A percentile compares a stretch with the other conserved stretches of the same genome.
Evolutionary conservation across 1,284 basidiomycete species (phyloP).

Genomic region (Stereum hirsutum): DNA sequence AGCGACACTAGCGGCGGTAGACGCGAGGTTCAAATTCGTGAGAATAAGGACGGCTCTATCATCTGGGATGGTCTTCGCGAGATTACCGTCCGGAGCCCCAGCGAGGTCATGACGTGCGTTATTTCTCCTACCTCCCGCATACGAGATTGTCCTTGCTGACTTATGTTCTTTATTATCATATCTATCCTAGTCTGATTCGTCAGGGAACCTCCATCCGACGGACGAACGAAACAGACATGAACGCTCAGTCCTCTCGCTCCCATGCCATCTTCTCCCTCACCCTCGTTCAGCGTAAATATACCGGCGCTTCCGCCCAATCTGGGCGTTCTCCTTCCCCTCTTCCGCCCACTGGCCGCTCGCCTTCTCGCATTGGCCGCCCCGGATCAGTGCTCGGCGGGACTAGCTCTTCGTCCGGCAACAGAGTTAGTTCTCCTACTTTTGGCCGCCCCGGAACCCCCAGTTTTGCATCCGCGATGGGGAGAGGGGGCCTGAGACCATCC

Average conservation of each 20-base stretch:
- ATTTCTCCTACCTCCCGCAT: slow-evolving; percentile 1
- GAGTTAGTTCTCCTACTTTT: slow-evolving; percentile 67
- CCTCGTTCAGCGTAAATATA: slow-evolving; percentile 79
- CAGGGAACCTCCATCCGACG: slow-evolving; percentile 86
- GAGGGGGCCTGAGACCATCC: slow-evolving; percentile 64
- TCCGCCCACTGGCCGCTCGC: slow-evolving; percentile 55
- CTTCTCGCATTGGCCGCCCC: slow-evolving; percentile 69
- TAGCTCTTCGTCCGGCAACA: slow-evolving; percentile 27
- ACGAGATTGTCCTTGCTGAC: neutral
- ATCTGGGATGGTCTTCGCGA: slow-evolving; percentile 96
- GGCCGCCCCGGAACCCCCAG: slow-evolving; percentile 70
- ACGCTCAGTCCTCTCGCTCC: slow-evolving; percentile 93
- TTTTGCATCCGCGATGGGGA: slow-evolving; percentile 61
- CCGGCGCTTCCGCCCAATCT: slow-evolving; percentile 47
- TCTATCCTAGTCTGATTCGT: slow-evolving; percentile 53
- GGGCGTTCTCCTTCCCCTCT: slow-evolving; percentile 70
- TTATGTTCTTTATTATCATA: slow-evolving; percentile 5
- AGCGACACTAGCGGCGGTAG: slow-evolving; percentile 54
- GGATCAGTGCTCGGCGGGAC: slow-evolving; percentile 53
- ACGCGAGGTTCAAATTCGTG: slow-evolving; percentile 90
- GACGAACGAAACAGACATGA: slow-evolving; percentile 98
- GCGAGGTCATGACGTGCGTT: slow-evolving; percentile 87
- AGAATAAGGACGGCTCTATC: slow-evolving; percentile 94
- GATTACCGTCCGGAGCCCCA: slow-evolving; percentile 72
- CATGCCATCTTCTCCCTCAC: slow-evolving; percentile 99